A percentile compares a stretch with the other conserved stretches of the same genome.
Evolutionary conservation across 495 filamentous ascomycete species (phyloP).

Genomic region (Neurospora hispaniola): DNA sequence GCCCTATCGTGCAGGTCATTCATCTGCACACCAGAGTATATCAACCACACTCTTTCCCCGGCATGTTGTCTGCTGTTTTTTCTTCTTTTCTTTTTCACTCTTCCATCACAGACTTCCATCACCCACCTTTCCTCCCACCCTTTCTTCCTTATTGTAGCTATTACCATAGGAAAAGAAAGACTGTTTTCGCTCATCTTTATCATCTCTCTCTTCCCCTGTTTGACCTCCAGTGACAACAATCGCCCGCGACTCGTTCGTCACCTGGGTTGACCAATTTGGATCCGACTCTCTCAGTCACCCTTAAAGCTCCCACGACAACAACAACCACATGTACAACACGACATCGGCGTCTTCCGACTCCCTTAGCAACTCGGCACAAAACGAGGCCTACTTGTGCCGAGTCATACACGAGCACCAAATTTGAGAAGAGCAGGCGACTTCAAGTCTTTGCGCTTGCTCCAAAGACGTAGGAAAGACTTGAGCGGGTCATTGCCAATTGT

Average conservation of each 20-base stretch:
- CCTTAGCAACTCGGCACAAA: slow-evolving; percentile 15
- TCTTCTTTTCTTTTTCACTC: neutral
- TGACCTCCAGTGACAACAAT: neutral
- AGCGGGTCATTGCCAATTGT: slow-evolving; percentile 4
- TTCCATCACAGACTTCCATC: neutral
- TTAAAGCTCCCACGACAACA: neutral
- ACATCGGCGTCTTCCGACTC: slow-evolving; percentile 8
- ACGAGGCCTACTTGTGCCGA: slow-evolving; percentile 21
- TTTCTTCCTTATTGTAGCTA: neutral
- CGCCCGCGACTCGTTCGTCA: neutral
- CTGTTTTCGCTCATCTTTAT: neutral
- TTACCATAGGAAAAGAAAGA: neutral
- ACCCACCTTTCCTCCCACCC: neutral
- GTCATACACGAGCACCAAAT: slow-evolving; percentile 18
- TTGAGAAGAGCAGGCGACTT: slow-evolving; percentile 40
- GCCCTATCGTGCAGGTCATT: neutral
- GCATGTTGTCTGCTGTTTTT: neutral
- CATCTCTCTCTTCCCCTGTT: neutral
- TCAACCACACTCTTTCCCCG: neutral
- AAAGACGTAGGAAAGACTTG: slow-evolving; percentile 46
- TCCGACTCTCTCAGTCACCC: neutral
- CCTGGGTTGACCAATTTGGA: neutral
- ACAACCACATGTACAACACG: slow-evolving; percentile 14
- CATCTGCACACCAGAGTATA: neutral
- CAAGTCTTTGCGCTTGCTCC: slow-evolving; percentile 50